Evolutionary conservation across 75 land plant species (phyloP).

Genomic region (Cupressus sempervirens): DNA sequence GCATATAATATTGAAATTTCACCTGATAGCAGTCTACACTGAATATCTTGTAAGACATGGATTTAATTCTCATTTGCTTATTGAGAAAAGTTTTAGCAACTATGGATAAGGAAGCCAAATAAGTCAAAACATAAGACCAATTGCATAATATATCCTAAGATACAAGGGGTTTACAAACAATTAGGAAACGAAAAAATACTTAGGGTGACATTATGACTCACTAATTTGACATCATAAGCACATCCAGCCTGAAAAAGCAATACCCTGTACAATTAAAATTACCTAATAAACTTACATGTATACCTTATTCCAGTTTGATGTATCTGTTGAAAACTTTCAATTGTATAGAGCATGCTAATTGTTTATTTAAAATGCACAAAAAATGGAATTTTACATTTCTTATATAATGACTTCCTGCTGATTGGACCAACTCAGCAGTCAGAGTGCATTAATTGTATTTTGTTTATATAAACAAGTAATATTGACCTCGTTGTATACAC

Average conservation of each 20-base stretch:
- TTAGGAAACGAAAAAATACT: not conserved
- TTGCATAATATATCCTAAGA: no score
- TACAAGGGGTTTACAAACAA: not conserved
- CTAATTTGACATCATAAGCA: not conserved
- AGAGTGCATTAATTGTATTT: no score
- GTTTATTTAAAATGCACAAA: not conserved
- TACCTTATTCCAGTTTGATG: not conserved
- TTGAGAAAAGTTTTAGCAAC: no score
- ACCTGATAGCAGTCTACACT: no score
- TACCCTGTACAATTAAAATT: not conserved
- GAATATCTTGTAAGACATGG: not conserved
- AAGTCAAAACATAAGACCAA: no score
- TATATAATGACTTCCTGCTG: not conserved
- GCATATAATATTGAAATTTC: not conserved
- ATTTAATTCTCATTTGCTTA: not conserved
- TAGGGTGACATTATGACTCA: not conserved
- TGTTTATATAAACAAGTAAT: no score
- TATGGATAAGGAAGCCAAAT: no score
- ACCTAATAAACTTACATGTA: not conserved
- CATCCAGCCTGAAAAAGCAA: not conserved
- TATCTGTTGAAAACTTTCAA: no score
- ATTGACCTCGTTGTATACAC: no score
- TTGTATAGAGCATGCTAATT: not conserved
- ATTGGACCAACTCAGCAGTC: not conserved
- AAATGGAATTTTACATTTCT: not conserved